phyloP scores from a whole-genome alignment of 2,329 filamentous ascomycete species.

The Stagonosporopsis tanaceti region DNA sequence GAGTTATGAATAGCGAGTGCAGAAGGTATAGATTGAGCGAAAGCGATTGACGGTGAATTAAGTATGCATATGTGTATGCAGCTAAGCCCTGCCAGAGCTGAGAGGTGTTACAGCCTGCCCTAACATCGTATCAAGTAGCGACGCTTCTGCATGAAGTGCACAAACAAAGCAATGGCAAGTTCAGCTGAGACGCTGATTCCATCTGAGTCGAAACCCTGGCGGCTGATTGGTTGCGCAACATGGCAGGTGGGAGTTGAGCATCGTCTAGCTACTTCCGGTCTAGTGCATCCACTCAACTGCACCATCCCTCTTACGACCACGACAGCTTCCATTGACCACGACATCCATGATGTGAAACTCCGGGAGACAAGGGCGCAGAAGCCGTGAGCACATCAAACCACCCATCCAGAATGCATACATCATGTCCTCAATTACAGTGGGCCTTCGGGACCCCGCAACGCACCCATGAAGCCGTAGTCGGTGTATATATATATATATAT shows the following conservation, averaged over 20 bases:
- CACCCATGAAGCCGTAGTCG: neutral
- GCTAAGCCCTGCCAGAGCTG: neutral
- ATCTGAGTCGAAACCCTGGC: neutral
- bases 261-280: neutral
- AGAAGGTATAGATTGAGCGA: neutral
- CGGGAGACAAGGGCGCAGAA: neutral
- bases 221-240: neutral
- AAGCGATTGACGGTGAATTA: neutral
- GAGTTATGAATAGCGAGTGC: neutral
- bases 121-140: neutral
- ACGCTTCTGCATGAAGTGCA: neutral
- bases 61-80: neutral
- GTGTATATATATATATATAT: too few relatives aligned
- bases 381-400: too few relatives aligned
- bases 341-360: neutral
- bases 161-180: neutral
- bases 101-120: neutral
- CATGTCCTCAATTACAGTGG: neutral
- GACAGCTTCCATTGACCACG: neutral
- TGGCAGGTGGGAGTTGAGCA: neutral
- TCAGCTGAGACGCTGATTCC: neutral
- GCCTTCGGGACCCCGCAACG: conserved; percentile 1
- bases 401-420: neutral
- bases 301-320: neutral
- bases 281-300: neutral